A percentile compares a stretch with the other conserved stretches of the same genome.
phyloP scores from a whole-genome alignment of 2,329 filamentous ascomycete genomes.

The Fusarium virguliforme region DNA sequence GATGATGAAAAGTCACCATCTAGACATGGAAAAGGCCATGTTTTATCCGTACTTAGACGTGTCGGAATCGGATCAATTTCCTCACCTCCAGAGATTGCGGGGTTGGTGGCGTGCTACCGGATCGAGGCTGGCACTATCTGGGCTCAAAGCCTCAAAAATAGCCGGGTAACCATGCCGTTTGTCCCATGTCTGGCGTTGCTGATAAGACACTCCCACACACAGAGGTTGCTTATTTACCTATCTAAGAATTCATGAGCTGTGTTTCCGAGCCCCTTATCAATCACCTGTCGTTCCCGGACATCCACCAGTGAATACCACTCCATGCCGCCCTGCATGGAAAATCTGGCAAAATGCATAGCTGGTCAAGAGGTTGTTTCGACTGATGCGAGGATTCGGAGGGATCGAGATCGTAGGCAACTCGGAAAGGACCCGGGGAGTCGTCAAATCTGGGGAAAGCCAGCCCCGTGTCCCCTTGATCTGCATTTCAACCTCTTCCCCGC shows the following conservation, averaged over 20 bases:
- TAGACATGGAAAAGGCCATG: constrained; percentile 1
- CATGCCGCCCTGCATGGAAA: neutral
- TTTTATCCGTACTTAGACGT: neutral
- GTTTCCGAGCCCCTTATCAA: neutral
- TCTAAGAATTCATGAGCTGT: neutral
- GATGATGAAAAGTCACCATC: neutral
- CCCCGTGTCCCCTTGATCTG: neutral
- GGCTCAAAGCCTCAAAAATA: neutral
- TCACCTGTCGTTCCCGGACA: neutral
- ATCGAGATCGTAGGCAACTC: neutral
- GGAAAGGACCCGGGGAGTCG: neutral
- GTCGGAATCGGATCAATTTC: constrained; percentile 11
- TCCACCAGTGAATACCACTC: neutral
- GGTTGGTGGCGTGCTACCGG: neutral
- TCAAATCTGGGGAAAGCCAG: constrained; percentile 5
- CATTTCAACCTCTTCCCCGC: constrained; percentile 3
- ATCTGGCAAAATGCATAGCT: neutral
- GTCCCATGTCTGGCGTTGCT: neutral
- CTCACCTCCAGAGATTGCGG: constrained; percentile 5
- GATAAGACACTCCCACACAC: neutral
- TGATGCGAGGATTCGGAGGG: neutral
- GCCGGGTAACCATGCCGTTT: constrained; percentile 1
- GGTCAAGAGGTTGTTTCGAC: neutral
- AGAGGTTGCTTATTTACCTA: neutral
- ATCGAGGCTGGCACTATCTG: constrained; percentile 6